A percentile compares a stretch with the other conserved stretches of the same genome.
These are phyloP conservation scores for Zygoascus flipseniorum DNA, from an alignment of 805 yeast genomes.

Conservation along the genomic window DNA sequence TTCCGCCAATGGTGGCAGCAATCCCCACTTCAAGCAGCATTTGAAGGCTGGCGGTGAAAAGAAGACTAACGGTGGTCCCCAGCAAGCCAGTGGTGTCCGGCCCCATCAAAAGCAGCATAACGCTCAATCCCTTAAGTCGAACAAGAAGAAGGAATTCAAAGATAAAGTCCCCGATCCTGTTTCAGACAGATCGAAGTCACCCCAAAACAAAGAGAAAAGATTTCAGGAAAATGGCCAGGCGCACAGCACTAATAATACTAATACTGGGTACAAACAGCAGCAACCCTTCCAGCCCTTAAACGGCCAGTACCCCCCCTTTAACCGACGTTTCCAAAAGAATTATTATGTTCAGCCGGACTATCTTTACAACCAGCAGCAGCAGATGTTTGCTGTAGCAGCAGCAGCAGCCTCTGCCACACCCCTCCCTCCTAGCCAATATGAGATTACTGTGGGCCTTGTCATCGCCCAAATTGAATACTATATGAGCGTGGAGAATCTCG, in stretches of 20 bases:
- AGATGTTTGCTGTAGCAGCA: conserved; percentile 9
- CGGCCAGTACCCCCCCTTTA: neutral
- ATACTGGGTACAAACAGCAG: neutral
- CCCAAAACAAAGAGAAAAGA: neutral
- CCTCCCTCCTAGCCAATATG: conserved; percentile 15
- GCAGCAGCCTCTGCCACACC: conserved; percentile 2
- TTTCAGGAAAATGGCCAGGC: conserved; percentile 1
- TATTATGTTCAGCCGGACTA: conserved; percentile 1
- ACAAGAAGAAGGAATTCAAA: conserved; percentile 6
- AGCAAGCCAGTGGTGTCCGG: neutral
- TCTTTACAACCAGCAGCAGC: conserved; percentile 4
- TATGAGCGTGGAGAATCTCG: conserved; percentile 77
- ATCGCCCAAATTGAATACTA: conserved; percentile 78
- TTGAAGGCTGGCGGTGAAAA: conserved; percentile 1
- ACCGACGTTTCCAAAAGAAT: neutral
- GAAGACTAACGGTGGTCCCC: neutral
- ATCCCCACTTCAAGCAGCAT: conserved; percentile 6
- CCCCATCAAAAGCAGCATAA: neutral
- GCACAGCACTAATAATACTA: neutral
- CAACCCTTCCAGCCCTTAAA: neutral
- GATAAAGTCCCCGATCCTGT: neutral
- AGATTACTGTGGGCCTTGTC: conserved; percentile 23
- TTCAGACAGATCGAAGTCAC: neutral
- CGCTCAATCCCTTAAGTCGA: neutral
- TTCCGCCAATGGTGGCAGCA: conserved; percentile 14